Evolutionary conservation across 306 rosid genomes (phyloP).

Genomic region (Dryas octopetala): DNA sequence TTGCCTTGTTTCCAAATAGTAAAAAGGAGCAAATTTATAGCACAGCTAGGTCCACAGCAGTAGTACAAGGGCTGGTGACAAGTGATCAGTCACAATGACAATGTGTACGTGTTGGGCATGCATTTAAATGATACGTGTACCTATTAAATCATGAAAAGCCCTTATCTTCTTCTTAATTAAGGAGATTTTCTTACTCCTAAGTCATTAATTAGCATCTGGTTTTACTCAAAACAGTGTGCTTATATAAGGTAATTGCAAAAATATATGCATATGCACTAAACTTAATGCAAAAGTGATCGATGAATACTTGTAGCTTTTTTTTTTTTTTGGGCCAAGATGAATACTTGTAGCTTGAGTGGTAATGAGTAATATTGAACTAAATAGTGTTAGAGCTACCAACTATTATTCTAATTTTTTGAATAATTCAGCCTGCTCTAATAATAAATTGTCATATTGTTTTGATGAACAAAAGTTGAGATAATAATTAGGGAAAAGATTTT

Average conservation of each 20-base stretch:
- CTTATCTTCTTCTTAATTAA: neutral
- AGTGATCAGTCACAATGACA: neutral
- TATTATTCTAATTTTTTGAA: too few species aligned
- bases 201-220: neutral
- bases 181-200: neutral
- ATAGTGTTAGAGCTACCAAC: too few species aligned
- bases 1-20: neutral
- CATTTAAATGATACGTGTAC: neutral
- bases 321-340: too few species aligned
- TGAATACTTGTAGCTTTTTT: too few species aligned
- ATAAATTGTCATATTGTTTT: too few species aligned
- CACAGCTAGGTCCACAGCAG: neutral
- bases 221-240: neutral
- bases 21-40: neutral
- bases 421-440: too few species aligned
- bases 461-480: too few species aligned
- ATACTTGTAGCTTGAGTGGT: too few species aligned
- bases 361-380: too few species aligned
- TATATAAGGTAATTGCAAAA: neutral
- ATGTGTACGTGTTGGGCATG: slow-evolving; percentile 1
- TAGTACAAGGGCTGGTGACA: neutral
- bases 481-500: too few species aligned
- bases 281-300: too few species aligned
- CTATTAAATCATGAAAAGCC: neutral
- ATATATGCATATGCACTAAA: too few species aligned